Conservation (phyloP, 2,329 filamentous ascomycete species). For the Exophiala spinifera region DNA sequence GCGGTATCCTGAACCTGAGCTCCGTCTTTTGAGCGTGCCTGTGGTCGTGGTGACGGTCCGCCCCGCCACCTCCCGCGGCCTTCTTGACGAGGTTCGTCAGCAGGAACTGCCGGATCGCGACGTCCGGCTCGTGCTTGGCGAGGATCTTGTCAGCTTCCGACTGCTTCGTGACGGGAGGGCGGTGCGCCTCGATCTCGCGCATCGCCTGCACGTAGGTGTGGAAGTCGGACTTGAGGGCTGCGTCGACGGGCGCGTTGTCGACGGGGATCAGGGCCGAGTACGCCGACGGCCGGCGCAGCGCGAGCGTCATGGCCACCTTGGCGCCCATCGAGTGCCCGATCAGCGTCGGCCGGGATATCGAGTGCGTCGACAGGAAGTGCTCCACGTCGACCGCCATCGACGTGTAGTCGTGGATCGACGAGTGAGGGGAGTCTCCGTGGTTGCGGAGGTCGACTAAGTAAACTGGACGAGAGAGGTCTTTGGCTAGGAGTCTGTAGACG, state of each 20-base stretch:
- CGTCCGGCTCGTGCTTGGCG: conserved; percentile 45
- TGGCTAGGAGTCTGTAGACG: conserved; percentile 73
- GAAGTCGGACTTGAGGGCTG: conserved; percentile 70
- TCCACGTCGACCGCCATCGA: conserved; percentile 81
- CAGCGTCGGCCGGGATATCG: conserved; percentile 65
- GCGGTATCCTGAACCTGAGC: conserved; percentile 74
- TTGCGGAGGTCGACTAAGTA: conserved; percentile 89
- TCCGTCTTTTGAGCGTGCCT: conserved; percentile 43
- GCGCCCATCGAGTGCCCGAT: conserved; percentile 98
- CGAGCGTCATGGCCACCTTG: conserved; percentile 86
- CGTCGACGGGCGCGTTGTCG: conserved; percentile 88
- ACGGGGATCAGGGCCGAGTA: conserved; percentile 74
- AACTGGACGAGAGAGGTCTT: conserved; percentile 74
- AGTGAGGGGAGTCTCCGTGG: conserved; percentile 85
- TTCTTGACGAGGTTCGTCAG: conserved; percentile 67
- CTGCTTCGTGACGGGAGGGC: conserved; percentile 18
- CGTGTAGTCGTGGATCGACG: conserved; percentile 70
- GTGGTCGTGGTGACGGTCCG: conserved; percentile 42
- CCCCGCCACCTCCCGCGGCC: not conserved
- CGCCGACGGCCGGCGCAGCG: conserved; percentile 65
- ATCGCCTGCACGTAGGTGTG: conserved; percentile 78
- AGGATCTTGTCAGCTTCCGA: conserved; percentile 26
- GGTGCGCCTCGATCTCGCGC: conserved; percentile 66
- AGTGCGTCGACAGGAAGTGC: conserved; percentile 70
- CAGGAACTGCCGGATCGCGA: conserved; percentile 84